Base-by-base conservation (phyloP, 176 grass and related monocot genomes). In the sorghum (Sorghum bicolor) region DNA sequence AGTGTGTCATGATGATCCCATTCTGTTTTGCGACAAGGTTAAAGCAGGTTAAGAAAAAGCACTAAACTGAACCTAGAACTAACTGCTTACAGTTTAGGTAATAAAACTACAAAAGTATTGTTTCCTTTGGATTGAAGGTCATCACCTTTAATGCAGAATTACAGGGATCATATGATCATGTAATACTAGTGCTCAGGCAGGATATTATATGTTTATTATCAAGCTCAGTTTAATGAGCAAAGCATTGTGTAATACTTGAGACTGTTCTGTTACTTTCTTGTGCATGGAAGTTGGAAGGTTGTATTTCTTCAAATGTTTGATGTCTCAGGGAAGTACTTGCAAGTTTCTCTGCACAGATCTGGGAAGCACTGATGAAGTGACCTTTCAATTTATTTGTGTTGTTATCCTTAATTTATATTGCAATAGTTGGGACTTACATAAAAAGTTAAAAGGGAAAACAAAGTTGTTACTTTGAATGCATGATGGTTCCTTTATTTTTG, bases 201-300 rank as follows among this genome's bases (percentile, higher is more conserved):
- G n/a, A n/a, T 44, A n/a, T 22, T 66, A 45, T 65, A 66, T 73
- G 13, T 24, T 75, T 72, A 57, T 58, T 37, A 13, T 80, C 40
- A 77, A 70, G 13, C 64, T 64, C 48, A 75, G 62, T 76, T 75
- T 80, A 48, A 84, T 88, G 39, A 48, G 80, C 30, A 68, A 29
- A 64, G n/a, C 53, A 74, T 32, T 11, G 2, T 22, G 8, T 25
- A 10, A 64, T 43, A 64, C 20, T 86, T 86, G 28, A 68, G 63
- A 83, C 12, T 83, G 28, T 77, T 70, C 28, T 37, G 17, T 15
- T 0, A 1, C 60, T 73, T 60, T 62, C 45, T 82, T 43, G 14
- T 81, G 77, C 71, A 53, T 69, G 67, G 87, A 80, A 81, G 33
- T 34, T 61, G 74, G 87, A 80, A 81, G 33, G 44, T 61, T 37